Conservation (phyloP, 2,329 filamentous ascomycete species). For the Aspergillus carbonarius region DNA sequence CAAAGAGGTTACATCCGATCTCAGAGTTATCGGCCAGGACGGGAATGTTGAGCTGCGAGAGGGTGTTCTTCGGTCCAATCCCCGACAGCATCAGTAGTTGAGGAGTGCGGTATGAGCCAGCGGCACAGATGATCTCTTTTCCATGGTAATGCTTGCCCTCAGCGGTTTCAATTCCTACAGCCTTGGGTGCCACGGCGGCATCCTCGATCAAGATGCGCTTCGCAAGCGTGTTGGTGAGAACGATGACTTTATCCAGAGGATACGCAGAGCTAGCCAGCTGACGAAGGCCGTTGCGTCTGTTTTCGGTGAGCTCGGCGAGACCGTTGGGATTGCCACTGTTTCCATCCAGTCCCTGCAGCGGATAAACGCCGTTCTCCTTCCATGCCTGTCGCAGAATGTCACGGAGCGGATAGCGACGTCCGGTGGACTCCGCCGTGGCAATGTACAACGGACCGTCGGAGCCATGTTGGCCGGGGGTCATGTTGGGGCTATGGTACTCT, state of each 20-base stretch:
- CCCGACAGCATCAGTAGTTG: slow-evolving; percentile 38
- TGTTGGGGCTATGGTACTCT: slow-evolving; percentile 23
- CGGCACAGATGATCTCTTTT: slow-evolving; percentile 35
- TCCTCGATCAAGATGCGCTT: too few species aligned
- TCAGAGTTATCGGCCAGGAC: slow-evolving; percentile 17
- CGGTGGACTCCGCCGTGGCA: slow-evolving; percentile 15
- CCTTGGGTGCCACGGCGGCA: too few species aligned
- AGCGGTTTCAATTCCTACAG: slow-evolving; percentile 26
- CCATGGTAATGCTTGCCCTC: slow-evolving; percentile 23
- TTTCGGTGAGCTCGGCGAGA: slow-evolving; percentile 31
- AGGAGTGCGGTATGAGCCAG: slow-evolving; percentile 34
- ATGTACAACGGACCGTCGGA: slow-evolving; percentile 28
- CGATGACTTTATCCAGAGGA: background rate
- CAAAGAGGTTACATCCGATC: slow-evolving; percentile 28
- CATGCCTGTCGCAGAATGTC: slow-evolving; percentile 39
- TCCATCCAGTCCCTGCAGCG: slow-evolving; percentile 18
- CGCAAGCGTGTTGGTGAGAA: too few species aligned
- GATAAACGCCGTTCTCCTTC: slow-evolving; percentile 33
- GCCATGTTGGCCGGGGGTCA: slow-evolving; percentile 26
- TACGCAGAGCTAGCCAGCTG: slow-evolving; percentile 31
- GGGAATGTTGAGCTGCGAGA: slow-evolving; percentile 36
- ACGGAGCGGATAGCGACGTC: slow-evolving; percentile 42
- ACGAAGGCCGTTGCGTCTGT: slow-evolving; percentile 25
- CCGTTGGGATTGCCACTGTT: slow-evolving; percentile 32
- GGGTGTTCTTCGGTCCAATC: slow-evolving; percentile 28